These are phyloP conservation scores for Fusarium staphyleae DNA, from an alignment of 2,329 filamentous ascomycete genomes.

Conservation along the genomic window DNA sequence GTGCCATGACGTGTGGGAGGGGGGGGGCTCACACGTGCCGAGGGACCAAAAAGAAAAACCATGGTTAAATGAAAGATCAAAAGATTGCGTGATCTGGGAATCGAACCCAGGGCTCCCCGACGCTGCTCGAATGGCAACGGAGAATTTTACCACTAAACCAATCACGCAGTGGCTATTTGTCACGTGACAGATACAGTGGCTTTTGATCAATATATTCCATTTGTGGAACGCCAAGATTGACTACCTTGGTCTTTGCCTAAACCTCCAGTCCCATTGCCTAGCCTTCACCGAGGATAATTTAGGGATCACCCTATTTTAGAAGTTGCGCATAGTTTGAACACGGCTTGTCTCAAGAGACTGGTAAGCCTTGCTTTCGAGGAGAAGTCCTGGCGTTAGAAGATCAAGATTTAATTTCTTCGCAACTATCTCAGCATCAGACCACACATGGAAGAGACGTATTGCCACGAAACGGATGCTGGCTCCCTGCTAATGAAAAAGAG, in stretches of 20 bases:
- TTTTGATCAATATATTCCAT: too few species aligned
- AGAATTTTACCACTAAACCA: too few species aligned
- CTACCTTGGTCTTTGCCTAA: too few species aligned
- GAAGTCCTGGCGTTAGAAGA: conserved; percentile 14
- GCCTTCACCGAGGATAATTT: not conserved
- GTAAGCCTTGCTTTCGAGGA: conserved; percentile 30
- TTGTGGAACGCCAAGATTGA: too few species aligned
- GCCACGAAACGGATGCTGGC: not conserved
- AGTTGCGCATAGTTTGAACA: not conserved
- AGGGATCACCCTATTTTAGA: conserved; percentile 20
- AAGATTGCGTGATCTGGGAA: too few species aligned
- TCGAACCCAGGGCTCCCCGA: too few species aligned
- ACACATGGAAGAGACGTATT: not conserved
- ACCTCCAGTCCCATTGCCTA: not conserved
- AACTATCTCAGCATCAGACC: conserved; percentile 20
- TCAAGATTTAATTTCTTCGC: not conserved
- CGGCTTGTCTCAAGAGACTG: conserved; percentile 30
- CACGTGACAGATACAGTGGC: too few species aligned
- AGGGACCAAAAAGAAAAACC: too few species aligned
- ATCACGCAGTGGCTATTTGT: too few species aligned
- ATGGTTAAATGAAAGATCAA: too few species aligned
- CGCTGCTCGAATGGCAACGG: too few species aligned
- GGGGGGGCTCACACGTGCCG: conserved; percentile 1
- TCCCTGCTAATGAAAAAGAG: not conserved
- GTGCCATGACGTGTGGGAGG: conserved; percentile 25